Evolutionary conservation across 1,139 yeast genomes (phyloP), one percentile per base, ranked within the genome.

Genomic region (Geotrichum australiense): DNA sequence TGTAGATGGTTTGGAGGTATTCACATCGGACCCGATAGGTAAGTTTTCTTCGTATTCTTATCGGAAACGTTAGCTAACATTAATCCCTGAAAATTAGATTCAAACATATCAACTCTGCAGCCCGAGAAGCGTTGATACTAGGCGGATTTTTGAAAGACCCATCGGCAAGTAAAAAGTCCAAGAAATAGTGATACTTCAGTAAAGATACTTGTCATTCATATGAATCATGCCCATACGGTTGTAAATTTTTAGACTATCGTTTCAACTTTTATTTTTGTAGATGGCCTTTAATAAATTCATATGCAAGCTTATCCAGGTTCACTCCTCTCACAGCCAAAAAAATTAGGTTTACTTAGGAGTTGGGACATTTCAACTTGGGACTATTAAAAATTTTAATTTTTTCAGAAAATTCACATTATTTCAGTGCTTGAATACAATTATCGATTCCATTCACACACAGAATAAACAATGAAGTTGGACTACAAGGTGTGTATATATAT

Each of bases 1-100:
- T 76, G 85, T 30, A 65, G 99, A 50, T 91, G 97, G 96, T 93
- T 75, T 59, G 96, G 96, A 16, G 99, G 99, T 5, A 71, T 74
- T 0, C 94, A 82, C 50, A 63, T 91, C 22, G 98, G 98, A 0
- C 93, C 97, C 0, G 96, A 86, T 58, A 50, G 70, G 61, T 55
- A 41, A 32, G 51, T 41, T 12, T 14, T 12, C n/a, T 21, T 11
- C 8, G 35, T 29, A n/a, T n/a, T n/a, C n/a, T n/a, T n/a, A n/a
- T n/a, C n/a, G n/a, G n/a, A n/a, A n/a, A n/a, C n/a, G n/a, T 21
- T n/a, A 18, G n/a, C 20, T 26, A 18, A 6, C 11, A 10, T 25
- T 22, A 20, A 21, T 3, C 21, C 15, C 42, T 23, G 28, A 31
- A 18, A 22, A 25, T n/a, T 22, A 66, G 96, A 48, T 91, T 91